Evolutionary conservation across 2,329 filamentous ascomycete species (phyloP), one percentile per base, ranked within the genome.

Genomic region (Ustulina deusta): DNA sequence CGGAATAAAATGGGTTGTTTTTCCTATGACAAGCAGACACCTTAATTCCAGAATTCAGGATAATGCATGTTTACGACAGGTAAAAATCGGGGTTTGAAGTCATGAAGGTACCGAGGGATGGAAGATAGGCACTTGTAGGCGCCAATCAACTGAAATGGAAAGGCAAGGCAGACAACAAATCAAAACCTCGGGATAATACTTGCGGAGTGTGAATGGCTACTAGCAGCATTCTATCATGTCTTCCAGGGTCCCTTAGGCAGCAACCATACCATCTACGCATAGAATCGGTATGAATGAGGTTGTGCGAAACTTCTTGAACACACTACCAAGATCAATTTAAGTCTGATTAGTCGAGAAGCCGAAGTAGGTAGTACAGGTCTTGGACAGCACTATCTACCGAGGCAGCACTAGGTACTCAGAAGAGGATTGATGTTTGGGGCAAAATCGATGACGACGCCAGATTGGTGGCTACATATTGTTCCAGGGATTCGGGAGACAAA

Each of bases 371-470:
- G 20, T 49, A 48, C 29, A 27, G 49, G 29, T 38, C 11, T 55
- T 17, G 44, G 22, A 29, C n/a, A 49, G 46, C 29, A 5, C n/a
- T n/a, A n/a, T n/a, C n/a, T n/a, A n/a, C n/a, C n/a, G n/a, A n/a
- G n/a, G n/a, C n/a, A n/a, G n/a, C n/a, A n/a, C n/a, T 49, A 29
- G 46, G 25, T 13, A 29, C 2, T 22, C 46, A 17, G n/a, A 17
- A 6, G 17, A 56, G 52, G 20, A 25, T 55, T 32, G 27, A 27
- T 34, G 3, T n/a, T 36, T 25, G 38, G 38, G 62, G 62, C 62
- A 60, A 57, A 44, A 60, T 65, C 3, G 62, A 64, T 65, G 62
- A 65, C 48, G 62, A 65, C 55, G 55, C 56, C 22, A 29, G 55
- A 36, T 22, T 54, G n/a, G 7, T 54, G 32, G 34, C 55, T 60